A percentile compares a stretch with the other conserved stretches of the same genome.
These are phyloP conservation scores for Cyclotella choctawhatcheeana DNA, from an alignment of 108 stramenopile genomes.

Conservation along the genomic window DNA sequence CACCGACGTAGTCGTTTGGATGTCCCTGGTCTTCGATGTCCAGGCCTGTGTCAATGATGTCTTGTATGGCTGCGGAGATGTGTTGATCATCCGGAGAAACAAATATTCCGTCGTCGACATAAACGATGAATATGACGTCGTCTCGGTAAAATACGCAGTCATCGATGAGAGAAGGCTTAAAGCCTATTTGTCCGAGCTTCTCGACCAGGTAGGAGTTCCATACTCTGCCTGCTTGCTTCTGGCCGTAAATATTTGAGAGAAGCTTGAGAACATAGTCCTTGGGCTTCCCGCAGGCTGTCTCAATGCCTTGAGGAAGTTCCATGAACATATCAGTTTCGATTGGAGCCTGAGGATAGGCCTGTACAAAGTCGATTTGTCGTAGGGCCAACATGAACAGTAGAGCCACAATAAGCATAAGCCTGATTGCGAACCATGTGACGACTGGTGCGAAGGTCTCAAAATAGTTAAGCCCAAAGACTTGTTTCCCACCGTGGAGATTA, in stretches of 20 bases:
- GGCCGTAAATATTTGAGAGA: conserved; percentile 40
- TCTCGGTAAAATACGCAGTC: conserved; percentile 56
- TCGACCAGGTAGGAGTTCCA: conserved; percentile 44
- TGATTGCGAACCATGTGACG: conserved; percentile 3
- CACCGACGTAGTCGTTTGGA: too few relatives aligned
- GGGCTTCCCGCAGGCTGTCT: conserved; percentile 1
- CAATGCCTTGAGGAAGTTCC: conserved; percentile 49
- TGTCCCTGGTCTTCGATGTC: too few relatives aligned
- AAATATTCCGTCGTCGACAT: background rate
- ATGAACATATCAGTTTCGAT: background rate
- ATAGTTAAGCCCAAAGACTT: background rate
- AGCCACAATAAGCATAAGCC: background rate
- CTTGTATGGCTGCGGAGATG: too few relatives aligned
- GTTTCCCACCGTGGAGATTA: background rate
- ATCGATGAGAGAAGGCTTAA: too few relatives aligned
- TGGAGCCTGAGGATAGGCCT: background rate
- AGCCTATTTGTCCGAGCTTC: too few relatives aligned
- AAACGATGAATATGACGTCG: conserved; percentile 10
- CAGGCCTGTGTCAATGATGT: too few relatives aligned
- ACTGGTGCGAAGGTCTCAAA: conserved; percentile 4
- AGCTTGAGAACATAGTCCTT: conserved; percentile 49
- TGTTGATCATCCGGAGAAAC: too few relatives aligned
- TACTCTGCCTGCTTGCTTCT: conserved; percentile 47
- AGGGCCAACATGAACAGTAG: background rate
- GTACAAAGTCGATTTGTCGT: conserved; percentile 10